A percentile compares a stretch with the other conserved stretches of the same genome.
Evolutionary conservation across 75 land plant species (phyloP).

Genomic region (Adiantum capillusveneris): DNA sequence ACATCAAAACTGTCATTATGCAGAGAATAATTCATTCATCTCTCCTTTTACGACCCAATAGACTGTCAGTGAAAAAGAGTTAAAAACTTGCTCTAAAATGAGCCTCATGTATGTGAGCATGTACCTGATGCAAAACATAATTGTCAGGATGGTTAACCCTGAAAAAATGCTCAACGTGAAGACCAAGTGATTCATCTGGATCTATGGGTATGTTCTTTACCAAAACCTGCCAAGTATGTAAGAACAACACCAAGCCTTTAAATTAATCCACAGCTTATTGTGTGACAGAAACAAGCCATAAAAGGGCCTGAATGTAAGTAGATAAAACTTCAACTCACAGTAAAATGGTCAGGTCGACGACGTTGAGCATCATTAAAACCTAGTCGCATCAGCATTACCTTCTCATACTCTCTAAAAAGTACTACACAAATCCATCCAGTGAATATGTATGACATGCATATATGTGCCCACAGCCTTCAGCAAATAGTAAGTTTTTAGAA

Average conservation of each 20-base stretch:
- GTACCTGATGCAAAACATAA: slow-evolving; percentile 52
- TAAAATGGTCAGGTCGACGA: slow-evolving; percentile 53
- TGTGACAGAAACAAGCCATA: too few relatives aligned
- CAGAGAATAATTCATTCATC: background rate
- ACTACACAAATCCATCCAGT: slow-evolving; percentile 47
- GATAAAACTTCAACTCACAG: slow-evolving; percentile 24
- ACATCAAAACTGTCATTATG: too few relatives aligned
- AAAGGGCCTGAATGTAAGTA: too few relatives aligned
- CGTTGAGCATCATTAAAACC: slow-evolving; percentile 26
- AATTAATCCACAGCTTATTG: too few relatives aligned
- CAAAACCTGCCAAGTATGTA: slow-evolving; percentile 35
- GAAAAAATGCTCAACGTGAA: slow-evolving; percentile 56
- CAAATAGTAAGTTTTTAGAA: background rate
- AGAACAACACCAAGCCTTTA: too few relatives aligned
- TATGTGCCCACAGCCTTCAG: slow-evolving; percentile 55
- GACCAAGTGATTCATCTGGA: slow-evolving; percentile 40
- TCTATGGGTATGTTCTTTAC: slow-evolving; percentile 52
- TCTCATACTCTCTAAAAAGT: slow-evolving; percentile 39
- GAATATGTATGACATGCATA: slow-evolving; percentile 44
- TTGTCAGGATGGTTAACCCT: slow-evolving; percentile 52
- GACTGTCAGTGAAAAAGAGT: too few relatives aligned
- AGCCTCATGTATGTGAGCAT: too few relatives aligned
- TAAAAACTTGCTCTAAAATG: too few relatives aligned
- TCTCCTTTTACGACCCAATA: background rate
- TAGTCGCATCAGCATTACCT: slow-evolving; percentile 37